A percentile compares a stretch with the other conserved stretches of the same genome.
Evolutionary conservation across 257 asterid species (phyloP).

Genomic region (Fraxinus americana): DNA sequence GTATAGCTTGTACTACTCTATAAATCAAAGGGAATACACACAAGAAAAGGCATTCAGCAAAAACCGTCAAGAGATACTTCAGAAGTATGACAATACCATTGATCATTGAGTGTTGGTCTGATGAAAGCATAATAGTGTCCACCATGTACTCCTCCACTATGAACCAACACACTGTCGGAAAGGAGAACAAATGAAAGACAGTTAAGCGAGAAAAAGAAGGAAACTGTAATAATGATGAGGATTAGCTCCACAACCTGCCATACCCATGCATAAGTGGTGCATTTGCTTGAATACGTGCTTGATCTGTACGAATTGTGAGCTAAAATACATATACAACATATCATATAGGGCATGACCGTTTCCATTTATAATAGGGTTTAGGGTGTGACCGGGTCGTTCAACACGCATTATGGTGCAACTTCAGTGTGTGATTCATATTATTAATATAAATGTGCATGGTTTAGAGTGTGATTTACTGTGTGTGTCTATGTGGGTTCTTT

Average conservation of each 20-base stretch:
- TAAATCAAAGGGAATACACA: too few species aligned
- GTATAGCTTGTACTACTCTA: too few species aligned
- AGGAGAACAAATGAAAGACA: constrained; percentile 18
- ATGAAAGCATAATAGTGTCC: constrained; percentile 98
- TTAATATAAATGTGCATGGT: background rate
- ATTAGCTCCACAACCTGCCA: background rate
- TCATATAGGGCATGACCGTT: background rate
- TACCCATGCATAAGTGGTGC: background rate
- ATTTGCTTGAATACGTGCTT: background rate
- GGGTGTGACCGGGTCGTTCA: background rate
- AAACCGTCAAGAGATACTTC: background rate
- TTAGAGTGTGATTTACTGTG: too few species aligned
- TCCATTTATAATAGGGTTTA: background rate
- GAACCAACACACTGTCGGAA: constrained; percentile 90
- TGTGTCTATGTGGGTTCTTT: background rate
- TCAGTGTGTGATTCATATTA: background rate
- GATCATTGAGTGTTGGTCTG: constrained; percentile 89
- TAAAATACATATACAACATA: too few species aligned
- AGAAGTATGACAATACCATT: constrained; percentile 52
- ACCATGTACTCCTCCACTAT: constrained; percentile 96
- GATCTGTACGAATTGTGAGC: background rate
- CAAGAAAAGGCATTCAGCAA: too few species aligned
- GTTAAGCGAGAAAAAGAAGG: constrained; percentile 8
- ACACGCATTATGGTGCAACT: background rate
- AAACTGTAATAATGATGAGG: background rate